A percentile compares a stretch with the other conserved stretches of the same genome.
Conservation (phyloP, 352 stramenopile genomes). For the Globisporangium radiosum region DNA sequence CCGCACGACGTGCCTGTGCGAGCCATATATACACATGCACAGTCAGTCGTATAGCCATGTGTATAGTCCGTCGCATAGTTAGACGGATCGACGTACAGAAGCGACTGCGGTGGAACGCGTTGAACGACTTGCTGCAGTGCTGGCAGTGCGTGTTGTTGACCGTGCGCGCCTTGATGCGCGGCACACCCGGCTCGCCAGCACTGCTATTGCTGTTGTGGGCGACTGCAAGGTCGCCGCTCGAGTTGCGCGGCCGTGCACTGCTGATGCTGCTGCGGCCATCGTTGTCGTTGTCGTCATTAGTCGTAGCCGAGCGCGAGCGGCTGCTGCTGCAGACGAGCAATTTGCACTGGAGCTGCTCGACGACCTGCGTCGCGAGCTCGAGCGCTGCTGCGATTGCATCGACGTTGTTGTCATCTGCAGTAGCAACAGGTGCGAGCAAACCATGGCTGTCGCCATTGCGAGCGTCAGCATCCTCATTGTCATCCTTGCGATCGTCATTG, state of each 20-base stretch:
- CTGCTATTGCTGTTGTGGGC: slow-evolving; percentile 4
- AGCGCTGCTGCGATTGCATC: slow-evolving; percentile 44
- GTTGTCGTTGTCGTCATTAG: too few relatives aligned
- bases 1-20: slow-evolving; percentile 29
- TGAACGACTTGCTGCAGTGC: slow-evolving; percentile 60
- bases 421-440: background rate
- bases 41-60: too few relatives aligned
- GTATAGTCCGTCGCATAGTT: background rate
- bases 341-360: slow-evolving; percentile 48
- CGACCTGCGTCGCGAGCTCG: slow-evolving; percentile 43
- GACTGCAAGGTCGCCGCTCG: background rate
- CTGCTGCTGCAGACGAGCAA: slow-evolving; percentile 21
- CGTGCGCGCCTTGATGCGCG: slow-evolving; percentile 27
- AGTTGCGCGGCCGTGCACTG: background rate
- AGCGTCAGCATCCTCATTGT: slow-evolving; percentile 12
- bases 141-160: slow-evolving; percentile 31
- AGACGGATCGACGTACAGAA: slow-evolving; percentile 26
- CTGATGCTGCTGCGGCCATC: too few relatives aligned
- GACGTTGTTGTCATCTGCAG: slow-evolving; percentile 24
- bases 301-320: too few relatives aligned
- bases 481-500: slow-evolving; percentile 12
- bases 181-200: slow-evolving; percentile 22
- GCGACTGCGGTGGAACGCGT: slow-evolving; percentile 58
- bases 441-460: slow-evolving; percentile 5
- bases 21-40: background rate